Conservation (phyloP, 2,329 filamentous ascomycete species). For the Arthrocladium fulminans region DNA sequence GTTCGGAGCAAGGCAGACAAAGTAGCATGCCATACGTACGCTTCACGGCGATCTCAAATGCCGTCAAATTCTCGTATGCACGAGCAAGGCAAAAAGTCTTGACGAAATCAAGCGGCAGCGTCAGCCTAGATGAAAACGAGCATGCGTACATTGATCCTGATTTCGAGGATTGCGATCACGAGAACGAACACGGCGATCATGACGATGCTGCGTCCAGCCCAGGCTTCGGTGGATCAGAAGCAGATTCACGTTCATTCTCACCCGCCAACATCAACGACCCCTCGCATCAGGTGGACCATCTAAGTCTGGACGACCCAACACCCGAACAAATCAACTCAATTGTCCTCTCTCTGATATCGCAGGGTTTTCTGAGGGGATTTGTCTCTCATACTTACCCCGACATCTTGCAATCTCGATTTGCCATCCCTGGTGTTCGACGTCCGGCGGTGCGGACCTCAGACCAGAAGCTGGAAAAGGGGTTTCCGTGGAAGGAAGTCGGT, state of each 20-base stretch:
- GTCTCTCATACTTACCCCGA: conserved; percentile 59
- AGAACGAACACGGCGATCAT: conserved; percentile 9
- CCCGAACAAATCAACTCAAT: conserved; percentile 65
- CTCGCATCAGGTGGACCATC: too few relatives aligned
- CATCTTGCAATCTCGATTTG: conserved; percentile 53
- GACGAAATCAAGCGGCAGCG: conserved; percentile 10
- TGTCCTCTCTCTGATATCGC: conserved; percentile 65
- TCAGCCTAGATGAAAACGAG: background rate
- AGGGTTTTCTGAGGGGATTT: conserved; percentile 75
- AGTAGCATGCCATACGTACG: conserved; percentile 64
- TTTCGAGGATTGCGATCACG: conserved; percentile 5
- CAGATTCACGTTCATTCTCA: conserved; percentile 2
- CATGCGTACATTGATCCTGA: conserved; percentile 16
- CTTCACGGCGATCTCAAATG: conserved; percentile 56
- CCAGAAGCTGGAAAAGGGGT: background rate
- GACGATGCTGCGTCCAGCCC: conserved; percentile 10
- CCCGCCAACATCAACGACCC: conserved; percentile 13
- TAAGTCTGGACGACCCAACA: conserved; percentile 26
- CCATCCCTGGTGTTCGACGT: conserved; percentile 60
- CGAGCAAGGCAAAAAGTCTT: conserved; percentile 21
- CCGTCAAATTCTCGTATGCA: conserved; percentile 55
- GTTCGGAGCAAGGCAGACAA: conserved; percentile 47
- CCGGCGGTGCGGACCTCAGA: conserved; percentile 41
- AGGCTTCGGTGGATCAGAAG: conserved; percentile 12
- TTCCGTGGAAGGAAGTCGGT: conserved; percentile 26